These are phyloP conservation scores for Suhomyces ambrosiae DNA, from an alignment of 1,139 yeast genomes.

Conservation along the genomic window DNA sequence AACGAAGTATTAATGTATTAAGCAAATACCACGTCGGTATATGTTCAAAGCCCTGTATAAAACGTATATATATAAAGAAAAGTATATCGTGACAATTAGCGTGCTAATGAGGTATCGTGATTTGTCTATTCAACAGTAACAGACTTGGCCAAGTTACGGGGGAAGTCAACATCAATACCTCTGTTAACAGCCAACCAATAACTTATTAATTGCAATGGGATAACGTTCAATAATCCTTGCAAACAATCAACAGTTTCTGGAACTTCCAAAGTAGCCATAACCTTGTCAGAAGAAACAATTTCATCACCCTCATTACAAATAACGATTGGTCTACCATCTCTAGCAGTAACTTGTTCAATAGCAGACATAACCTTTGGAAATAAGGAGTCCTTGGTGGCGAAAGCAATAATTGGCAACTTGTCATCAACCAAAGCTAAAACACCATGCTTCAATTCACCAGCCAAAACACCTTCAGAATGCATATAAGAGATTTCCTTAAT, in stretches of 20 bases:
- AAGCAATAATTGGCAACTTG: conserved; percentile 87
- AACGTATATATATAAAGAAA: conserved; percentile 6
- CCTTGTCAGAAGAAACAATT: conserved; percentile 53
- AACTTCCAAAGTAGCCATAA: conserved; percentile 76
- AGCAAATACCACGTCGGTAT: conserved; percentile 7
- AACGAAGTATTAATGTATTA: conserved; percentile 8
- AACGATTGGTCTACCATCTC: conserved; percentile 95
- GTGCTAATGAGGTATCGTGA: conserved; percentile 5
- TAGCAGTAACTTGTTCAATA: conserved; percentile 93
- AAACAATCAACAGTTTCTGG: conserved; percentile 96
- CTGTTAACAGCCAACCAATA: conserved; percentile 96
- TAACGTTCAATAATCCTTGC: conserved; percentile 92
- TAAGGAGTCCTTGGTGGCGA: conserved; percentile 96
- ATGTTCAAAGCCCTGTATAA: conserved; percentile 6
- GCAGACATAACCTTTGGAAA: conserved; percentile 97
- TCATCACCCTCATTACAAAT: conserved; percentile 89
- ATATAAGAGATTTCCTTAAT: conserved; percentile 97
- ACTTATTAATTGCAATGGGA: conserved; percentile 94
- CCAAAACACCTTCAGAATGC: conserved; percentile 99
- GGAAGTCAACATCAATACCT: conserved; percentile 97
- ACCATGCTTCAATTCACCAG: conserved; percentile 99
- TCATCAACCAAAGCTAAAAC: conserved; percentile 96
- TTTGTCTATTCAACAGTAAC: conserved; percentile 81
- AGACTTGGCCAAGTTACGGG: conserved; percentile 96
- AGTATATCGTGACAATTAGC: conserved; percentile 6